Evolutionary conservation across 2,329 filamentous ascomycete genomes (phyloP).

Genomic region (Colletotrichum costaricense): DNA sequence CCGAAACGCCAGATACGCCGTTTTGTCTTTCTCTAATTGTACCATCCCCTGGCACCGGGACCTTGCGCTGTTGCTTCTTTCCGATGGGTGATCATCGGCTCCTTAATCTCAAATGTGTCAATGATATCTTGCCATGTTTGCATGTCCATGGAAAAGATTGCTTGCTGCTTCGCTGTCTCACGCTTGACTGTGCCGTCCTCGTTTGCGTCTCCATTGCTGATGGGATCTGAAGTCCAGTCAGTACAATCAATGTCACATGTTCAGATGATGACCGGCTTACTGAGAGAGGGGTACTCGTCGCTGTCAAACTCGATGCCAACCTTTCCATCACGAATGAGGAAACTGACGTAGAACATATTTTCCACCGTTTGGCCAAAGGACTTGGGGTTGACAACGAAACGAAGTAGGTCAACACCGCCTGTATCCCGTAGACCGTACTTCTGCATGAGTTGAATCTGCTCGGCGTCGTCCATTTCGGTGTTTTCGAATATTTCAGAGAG

Average conservation of each 20-base stretch:
- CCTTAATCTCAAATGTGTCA: constrained; percentile 78
- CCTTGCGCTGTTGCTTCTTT: constrained; percentile 65
- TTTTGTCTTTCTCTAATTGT: constrained; percentile 56
- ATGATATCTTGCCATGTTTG: constrained; percentile 84
- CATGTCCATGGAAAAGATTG: constrained; percentile 90
- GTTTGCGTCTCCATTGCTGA: constrained; percentile 56
- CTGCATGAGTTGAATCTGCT: constrained; percentile 67
- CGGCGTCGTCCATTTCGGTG: constrained; percentile 56
- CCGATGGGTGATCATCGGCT: constrained; percentile 87
- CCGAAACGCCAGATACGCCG: not conserved
- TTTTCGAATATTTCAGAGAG: constrained; percentile 54
- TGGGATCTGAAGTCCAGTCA: constrained; percentile 44
- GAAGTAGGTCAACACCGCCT: constrained; percentile 81
- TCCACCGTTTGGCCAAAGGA: constrained; percentile 97
- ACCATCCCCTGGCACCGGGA: constrained; percentile 73
- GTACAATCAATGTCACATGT: constrained; percentile 32
- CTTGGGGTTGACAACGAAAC: constrained; percentile 88
- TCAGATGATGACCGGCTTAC: constrained; percentile 63
- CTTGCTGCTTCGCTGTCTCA: constrained; percentile 79
- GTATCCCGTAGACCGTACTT: constrained; percentile 73
- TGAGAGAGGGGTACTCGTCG: constrained; percentile 79
- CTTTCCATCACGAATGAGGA: constrained; percentile 88
- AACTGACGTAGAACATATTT: constrained; percentile 97
- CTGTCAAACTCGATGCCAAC: constrained; percentile 80
- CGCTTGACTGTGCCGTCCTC: constrained; percentile 56